A percentile compares a stretch with the other conserved stretches of the same genome.
Conservation (phyloP, 176 grass and related monocot species). For the Olyra latifolia region DNA sequence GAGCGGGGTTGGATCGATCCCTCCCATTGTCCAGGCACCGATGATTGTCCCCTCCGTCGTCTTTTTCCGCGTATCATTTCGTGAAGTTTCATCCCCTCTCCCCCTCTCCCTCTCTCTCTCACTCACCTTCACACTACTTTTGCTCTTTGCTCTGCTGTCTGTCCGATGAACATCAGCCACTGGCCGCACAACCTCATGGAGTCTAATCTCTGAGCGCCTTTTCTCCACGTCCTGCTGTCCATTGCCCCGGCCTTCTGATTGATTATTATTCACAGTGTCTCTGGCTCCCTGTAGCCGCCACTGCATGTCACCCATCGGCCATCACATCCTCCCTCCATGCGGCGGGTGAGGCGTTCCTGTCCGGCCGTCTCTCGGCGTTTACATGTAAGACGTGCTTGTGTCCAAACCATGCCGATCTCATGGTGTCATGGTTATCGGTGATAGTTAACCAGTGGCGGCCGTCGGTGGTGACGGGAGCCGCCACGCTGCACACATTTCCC, state of each 20-base stretch:
- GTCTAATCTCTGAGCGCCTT: conserved; percentile 32
- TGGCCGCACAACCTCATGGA: background rate
- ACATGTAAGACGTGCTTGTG: conserved; percentile 13
- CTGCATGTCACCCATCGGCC: no score
- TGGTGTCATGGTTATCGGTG: background rate
- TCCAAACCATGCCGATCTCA: background rate
- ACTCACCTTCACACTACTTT: background rate
- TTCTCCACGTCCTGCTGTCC: conserved; percentile 20
- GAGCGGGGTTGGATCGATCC: background rate
- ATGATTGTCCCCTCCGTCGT: background rate
- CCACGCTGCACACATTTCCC: no score
- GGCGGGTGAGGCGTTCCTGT: conserved; percentile 33
- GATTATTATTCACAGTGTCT: conserved; percentile 21
- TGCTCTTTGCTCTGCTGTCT: background rate
- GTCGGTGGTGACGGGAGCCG: no score
- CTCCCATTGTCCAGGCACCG: background rate
- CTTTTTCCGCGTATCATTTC: background rate
- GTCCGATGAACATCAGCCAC: background rate
- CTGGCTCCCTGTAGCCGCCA: background rate
- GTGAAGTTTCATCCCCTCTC: conserved; percentile 29
- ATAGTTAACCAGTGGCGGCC: no score
- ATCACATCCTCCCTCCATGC: background rate
- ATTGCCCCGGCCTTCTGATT: no score
- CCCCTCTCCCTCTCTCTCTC: background rate
- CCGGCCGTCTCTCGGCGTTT: background rate